Evolutionary conservation across 129 eudicot species (phyloP), one percentile per base, ranked within the genome.

Genomic region (Chrysanthemum makinoi): DNA sequence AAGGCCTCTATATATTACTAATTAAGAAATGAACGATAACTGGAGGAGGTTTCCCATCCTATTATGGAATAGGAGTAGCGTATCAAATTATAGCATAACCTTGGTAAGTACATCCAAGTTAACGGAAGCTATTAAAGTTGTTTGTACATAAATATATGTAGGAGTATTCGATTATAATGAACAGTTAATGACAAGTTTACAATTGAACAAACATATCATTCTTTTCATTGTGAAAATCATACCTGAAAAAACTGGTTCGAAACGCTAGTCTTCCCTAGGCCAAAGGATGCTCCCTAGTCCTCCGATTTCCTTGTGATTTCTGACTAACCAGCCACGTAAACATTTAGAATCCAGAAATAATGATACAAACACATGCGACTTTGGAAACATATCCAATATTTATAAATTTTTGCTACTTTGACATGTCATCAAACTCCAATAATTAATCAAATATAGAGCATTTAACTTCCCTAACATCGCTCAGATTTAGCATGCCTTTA

Each of bases 181-280:
- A 30, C 26, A 28, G 52, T 33, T 46, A 61, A 60, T 13, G 46
- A 30, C 19, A 19, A 61, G 10, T 70, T 35, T 1, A 62, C 10
- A 19, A 52, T 51, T 22, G n/a, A 5, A 77, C 19, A 18, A 18
- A 63, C 17, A 46, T 44, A 71, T 54, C 51, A 22, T 69, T 69
- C 50, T 70, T 65, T 60, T 54, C 60, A 39, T 2, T 47, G 47
- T 54, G 59, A 50, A 22, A 65, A 22, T 43, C n/a, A 67, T 84
- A 95, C 97, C 99, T 95, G 99, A 77, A 95, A 95, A 78, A 87
- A 95, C 70, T 86, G 89, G 76, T 95, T 88, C 99, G 97, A 95
- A 49, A 90, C 62, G 83, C 99, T 95, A 52, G 91, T 82, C 79
- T 83, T 79, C 70, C 97, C 99, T 67, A 88, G 91, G 80, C 96